Conservation (phyloP, 75 land plant genomes). For the Pinus tabuliformis region DNA sequence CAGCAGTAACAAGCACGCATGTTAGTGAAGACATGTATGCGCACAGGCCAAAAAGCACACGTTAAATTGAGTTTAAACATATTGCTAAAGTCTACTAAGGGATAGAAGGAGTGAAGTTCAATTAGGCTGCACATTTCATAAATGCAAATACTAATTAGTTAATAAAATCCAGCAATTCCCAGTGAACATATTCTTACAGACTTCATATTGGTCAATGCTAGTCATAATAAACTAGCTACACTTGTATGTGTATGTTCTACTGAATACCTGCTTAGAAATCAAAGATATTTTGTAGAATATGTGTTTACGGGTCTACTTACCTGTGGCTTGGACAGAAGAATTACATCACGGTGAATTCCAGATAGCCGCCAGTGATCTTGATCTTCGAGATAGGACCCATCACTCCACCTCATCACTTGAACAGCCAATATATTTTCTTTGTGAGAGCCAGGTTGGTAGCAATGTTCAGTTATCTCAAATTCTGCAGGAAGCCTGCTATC, state of each 20-base stretch:
- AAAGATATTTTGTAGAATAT: not conserved
- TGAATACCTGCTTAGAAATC: not conserved
- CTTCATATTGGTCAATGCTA: not conserved
- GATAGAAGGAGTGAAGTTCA: not conserved
- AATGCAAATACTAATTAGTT: not conserved
- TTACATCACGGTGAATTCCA: conserved; percentile 99
- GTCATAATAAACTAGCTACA: not conserved
- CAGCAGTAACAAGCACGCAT: not conserved
- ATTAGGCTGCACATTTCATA: not conserved
- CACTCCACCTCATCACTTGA: conserved; percentile 98
- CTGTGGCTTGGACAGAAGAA: conserved; percentile 87
- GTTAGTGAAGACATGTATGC: not conserved
- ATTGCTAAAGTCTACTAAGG: not conserved
- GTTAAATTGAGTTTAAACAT: not conserved
- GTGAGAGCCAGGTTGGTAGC: conserved; percentile 45
- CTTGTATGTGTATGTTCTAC: not conserved
- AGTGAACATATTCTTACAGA: not conserved
- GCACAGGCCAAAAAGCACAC: not conserved
- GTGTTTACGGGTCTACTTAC: conserved; percentile 26
- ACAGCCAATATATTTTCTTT: conserved; percentile 83
- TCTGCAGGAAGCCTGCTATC: conserved; percentile 98
- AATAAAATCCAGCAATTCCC: too few species aligned
- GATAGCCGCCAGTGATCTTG: conserved; percentile 99
- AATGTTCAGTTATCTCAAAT: conserved; percentile 88
- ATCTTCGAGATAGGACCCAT: conserved; percentile 97